These are phyloP conservation scores for Scalesia atractyloides DNA, from an alignment of 129 eudicot genomes.

Conservation along the genomic window DNA sequence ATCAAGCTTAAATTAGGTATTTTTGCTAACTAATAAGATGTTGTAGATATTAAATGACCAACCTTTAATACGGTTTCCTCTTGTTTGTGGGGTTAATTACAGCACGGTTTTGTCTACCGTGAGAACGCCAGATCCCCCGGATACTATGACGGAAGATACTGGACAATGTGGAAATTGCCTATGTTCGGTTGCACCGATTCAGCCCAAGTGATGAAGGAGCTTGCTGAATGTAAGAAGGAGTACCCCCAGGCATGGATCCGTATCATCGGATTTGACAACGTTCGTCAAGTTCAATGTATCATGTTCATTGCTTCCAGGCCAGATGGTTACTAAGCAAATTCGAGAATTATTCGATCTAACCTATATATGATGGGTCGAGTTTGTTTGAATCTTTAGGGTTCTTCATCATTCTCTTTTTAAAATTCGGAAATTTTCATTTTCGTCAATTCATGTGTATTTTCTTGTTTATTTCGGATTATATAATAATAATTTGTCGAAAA, in stretches of 20 bases:
- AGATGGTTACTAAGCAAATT: constrained; percentile 28
- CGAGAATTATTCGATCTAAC: constrained; percentile 18
- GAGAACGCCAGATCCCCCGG: constrained; percentile 63
- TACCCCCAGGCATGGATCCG: constrained; percentile 61
- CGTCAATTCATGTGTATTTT: constrained; percentile 21
- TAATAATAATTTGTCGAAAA: background rate
- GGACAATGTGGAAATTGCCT: constrained; percentile 88
- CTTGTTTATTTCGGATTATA: constrained; percentile 34
- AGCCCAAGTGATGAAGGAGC: constrained; percentile 56
- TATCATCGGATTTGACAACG: constrained; percentile 75
- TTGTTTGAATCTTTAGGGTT: constrained; percentile 33
- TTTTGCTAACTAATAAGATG: background rate
- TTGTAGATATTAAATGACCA: background rate
- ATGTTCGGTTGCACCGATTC: constrained; percentile 79
- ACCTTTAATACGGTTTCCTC: background rate
- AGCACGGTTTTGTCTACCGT: constrained; percentile 67
- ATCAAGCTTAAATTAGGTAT: background rate
- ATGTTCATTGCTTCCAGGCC: constrained; percentile 76
- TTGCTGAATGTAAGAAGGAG: constrained; percentile 50
- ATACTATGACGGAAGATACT: constrained; percentile 85
- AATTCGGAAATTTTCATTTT: constrained; percentile 6
- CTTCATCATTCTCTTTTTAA: constrained; percentile 2
- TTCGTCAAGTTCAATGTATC: constrained; percentile 65
- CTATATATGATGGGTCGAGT: constrained; percentile 22
- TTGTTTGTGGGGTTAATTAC: background rate